Evolutionary conservation across 169 alveolate genomes (phyloP), one percentile per base, ranked within the genome.

Genomic region (Plasmodium sp.): DNA sequence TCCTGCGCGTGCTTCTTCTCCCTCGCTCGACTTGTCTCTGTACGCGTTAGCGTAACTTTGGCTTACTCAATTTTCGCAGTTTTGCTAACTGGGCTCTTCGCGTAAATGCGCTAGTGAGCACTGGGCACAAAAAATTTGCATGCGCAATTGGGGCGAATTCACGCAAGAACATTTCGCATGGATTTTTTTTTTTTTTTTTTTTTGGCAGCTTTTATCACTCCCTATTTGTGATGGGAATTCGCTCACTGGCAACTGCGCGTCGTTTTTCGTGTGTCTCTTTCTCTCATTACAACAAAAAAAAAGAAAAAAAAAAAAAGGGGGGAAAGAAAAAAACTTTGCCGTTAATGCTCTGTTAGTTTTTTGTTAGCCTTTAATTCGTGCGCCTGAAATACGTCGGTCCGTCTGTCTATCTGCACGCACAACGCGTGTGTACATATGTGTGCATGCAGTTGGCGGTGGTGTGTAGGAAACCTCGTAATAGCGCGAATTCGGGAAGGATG

Each of bases 261-360:
- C 77, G 77, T 67, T 67, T 67, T 67, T 6, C 77, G 77, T 67
- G 39, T 67, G 77, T 67, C 77, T 67, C 77, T 31, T 67, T 67
- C 77, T 67, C 33, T 18, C 27, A 67, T 67, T 67, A 67, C 77
- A 67, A 67, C 77, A 67, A 67, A 18, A 16, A 67, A 22, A 27
- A 67, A 31, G 18, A 9, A 31, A 22, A 67, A 67, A 67, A 67
- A 22, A 67, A 67, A 58, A 67, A 14, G 27, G 22, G 16, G 62
- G 9, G 6, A 51, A 67, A 18, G 39, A 67, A 67, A 27, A 62
- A 62, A 27, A 67, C 39, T 9, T 67, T 67, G 16, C 41, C 33
- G 39, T 67, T 67, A 67, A 22, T 27, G 39, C 41, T 67, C 39
- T 18, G 16, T 18, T 45, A 45, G 27, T 22, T 22, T 22, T 22